Evolutionary conservation across 257 asterid species (phyloP).

Genomic region (Fraxinus cuspidata): DNA sequence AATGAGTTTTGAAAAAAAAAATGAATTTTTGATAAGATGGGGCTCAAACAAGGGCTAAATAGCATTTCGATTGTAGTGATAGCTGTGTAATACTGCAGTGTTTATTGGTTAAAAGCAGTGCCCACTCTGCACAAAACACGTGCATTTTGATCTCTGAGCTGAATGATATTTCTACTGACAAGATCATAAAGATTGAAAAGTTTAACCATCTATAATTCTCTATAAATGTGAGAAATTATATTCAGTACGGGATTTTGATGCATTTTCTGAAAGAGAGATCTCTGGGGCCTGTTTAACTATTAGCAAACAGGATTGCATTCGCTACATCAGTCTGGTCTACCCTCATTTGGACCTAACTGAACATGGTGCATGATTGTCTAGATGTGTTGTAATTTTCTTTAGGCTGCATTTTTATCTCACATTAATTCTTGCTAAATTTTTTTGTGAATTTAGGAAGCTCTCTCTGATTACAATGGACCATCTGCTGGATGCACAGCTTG

Average conservation of each 20-base stretch:
- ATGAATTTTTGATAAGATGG: no score
- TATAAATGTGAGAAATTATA: constrained; percentile 6
- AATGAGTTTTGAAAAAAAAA: no score
- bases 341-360: constrained; percentile 19
- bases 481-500: constrained; percentile 92
- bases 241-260: neutral
- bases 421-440: constrained; percentile 20
- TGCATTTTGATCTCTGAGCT: constrained; percentile 17
- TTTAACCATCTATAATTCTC: neutral
- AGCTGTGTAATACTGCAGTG: constrained; percentile 8
- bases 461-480: constrained; percentile 63
- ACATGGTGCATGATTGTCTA: neutral
- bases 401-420: constrained; percentile 3
- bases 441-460: constrained; percentile 52
- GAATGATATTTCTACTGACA: constrained; percentile 12
- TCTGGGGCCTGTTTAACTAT: constrained; percentile 8
- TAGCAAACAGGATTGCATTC: constrained; percentile 6
- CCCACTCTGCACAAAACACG: constrained; percentile 15
- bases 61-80: constrained; percentile 6
- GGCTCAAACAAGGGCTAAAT: neutral
- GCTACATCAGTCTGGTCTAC: constrained; percentile 1
- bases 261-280: neutral
- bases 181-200: neutral
- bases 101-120: constrained; percentile 12
- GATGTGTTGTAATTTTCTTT: constrained; percentile 22